These are phyloP conservation scores for Schoenoplectus tabernaemontani DNA, from an alignment of 202 grass and related monocot species.

Conservation along the genomic window DNA sequence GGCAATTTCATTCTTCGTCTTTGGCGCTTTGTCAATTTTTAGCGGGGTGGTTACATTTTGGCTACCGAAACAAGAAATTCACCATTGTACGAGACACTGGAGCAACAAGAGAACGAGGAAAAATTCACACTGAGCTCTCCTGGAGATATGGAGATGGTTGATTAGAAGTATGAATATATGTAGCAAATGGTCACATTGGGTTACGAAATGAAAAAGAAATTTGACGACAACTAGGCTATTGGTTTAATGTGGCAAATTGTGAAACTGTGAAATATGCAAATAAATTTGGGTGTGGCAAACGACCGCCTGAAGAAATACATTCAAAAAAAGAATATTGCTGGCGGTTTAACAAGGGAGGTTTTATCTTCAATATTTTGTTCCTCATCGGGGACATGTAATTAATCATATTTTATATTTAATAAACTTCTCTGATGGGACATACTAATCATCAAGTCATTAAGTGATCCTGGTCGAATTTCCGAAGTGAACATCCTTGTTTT, in stretches of 20 bases:
- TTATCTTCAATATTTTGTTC: background rate
- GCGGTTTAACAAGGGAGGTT: background rate
- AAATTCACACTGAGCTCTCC: background rate
- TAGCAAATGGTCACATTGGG: background rate
- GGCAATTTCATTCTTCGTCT: slow-evolving; percentile 32
- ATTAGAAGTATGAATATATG: background rate
- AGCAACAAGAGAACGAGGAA: slow-evolving; percentile 44
- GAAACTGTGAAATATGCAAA: no score
- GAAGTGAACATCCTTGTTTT: background rate
- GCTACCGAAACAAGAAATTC: slow-evolving; percentile 40
- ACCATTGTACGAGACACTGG: slow-evolving; percentile 38
- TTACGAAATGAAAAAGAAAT: background rate
- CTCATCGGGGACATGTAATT: background rate
- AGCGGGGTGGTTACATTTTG: slow-evolving; percentile 33
- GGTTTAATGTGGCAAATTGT: background rate
- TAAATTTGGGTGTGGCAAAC: no score
- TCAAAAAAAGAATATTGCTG: background rate
- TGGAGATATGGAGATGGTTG: slow-evolving; percentile 18
- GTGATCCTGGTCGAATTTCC: background rate
- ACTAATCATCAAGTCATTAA: background rate
- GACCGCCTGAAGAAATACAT: background rate
- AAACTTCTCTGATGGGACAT: background rate
- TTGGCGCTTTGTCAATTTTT: slow-evolving; percentile 23
- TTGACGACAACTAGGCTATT: background rate
- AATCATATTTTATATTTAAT: background rate